Percentiles rank a stretch among this genome's conserved stretches.
Conservation (phyloP, 371 early-diverging fungal species). For the Coemansia sp. region DNA sequence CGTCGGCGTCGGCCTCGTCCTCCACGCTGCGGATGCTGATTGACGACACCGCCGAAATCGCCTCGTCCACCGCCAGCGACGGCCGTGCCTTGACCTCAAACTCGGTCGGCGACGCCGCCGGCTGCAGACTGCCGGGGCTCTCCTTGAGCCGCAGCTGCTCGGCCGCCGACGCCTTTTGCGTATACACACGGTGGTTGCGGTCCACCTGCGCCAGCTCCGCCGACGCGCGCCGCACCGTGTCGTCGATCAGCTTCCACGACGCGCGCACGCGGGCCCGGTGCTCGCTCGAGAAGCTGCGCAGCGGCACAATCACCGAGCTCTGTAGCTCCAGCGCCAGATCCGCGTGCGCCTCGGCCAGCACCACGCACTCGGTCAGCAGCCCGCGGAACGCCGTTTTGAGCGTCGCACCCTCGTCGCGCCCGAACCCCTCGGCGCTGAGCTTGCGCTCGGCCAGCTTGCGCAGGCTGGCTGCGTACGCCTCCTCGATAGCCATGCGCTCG, state of each 20-base stretch:
- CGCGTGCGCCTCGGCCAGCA: constrained; percentile 61
- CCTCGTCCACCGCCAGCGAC: constrained; percentile 11
- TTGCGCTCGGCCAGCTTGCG: constrained; percentile 57
- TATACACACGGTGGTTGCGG: constrained; percentile 38
- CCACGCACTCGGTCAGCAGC: constrained; percentile 59
- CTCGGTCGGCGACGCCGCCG: constrained; percentile 12
- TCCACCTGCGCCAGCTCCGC: constrained; percentile 34
- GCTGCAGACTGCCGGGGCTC: constrained; percentile 14
- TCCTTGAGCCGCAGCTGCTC: constrained; percentile 38
- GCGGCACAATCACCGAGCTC: constrained; percentile 60
- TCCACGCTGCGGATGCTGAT: constrained; percentile 6
- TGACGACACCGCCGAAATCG: background rate
- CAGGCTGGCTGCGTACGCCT: constrained; percentile 59
- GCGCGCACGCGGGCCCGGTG: constrained; percentile 56
- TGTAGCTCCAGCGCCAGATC: constrained; percentile 57
- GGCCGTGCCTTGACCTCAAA: constrained; percentile 44
- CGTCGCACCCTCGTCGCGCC: constrained; percentile 73
- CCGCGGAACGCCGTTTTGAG: constrained; percentile 65
- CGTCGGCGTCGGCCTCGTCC: constrained; percentile 26
- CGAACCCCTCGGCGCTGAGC: constrained; percentile 58
- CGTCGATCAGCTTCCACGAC: constrained; percentile 57
- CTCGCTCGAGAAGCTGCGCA: constrained; percentile 60
- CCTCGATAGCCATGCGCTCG: constrained; percentile 67
- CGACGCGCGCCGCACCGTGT: constrained; percentile 55
- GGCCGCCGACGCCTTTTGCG: constrained; percentile 42